A percentile compares a stretch with the other conserved stretches of the same genome.
phyloP scores from a whole-genome alignment of 306 rosid genomes.

The Styphnolobium japonicum region DNA sequence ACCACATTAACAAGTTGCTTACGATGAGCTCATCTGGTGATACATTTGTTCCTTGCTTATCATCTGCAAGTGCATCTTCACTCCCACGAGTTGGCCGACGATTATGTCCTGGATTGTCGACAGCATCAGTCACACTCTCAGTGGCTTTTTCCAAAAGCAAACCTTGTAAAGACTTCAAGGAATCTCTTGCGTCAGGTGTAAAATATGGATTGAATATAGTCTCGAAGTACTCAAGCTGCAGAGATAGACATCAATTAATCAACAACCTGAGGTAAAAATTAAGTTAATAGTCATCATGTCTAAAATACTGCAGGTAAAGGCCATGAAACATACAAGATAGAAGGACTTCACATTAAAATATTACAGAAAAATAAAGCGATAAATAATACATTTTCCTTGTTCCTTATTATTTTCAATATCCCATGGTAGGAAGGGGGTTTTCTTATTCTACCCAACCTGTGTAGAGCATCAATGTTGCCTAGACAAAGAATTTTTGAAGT shows the following conservation, averaged over 20 bases:
- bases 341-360: not conserved
- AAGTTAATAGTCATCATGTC: not conserved
- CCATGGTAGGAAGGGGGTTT: not conserved
- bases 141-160: slow-evolving; percentile 94
- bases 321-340: slow-evolving; percentile 6
- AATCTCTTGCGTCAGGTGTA: slow-evolving; percentile 90
- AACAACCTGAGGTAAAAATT: not conserved
- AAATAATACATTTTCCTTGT: not conserved
- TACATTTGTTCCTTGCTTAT: slow-evolving; percentile 61
- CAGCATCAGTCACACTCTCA: slow-evolving; percentile 63
- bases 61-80: slow-evolving; percentile 84
- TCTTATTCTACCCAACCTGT: not conserved
- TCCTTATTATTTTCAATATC: not conserved
- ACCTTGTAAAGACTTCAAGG: slow-evolving; percentile 90
- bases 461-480: not conserved
- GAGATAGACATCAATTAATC: slow-evolving; percentile 30
- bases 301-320: slow-evolving; percentile 1
- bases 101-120: slow-evolving; percentile 83
- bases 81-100: slow-evolving; percentile 97
- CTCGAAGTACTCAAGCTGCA: slow-evolving; percentile 98
- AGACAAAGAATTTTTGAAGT: not conserved
- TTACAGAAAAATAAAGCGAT: not conserved
- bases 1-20: slow-evolving; percentile 39
- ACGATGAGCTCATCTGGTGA: slow-evolving; percentile 98
- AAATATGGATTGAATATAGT: slow-evolving; percentile 88